Evolutionary conservation across 176 grass and related monocot species (phyloP).

Genomic region (Phoenix dactylifera): DNA sequence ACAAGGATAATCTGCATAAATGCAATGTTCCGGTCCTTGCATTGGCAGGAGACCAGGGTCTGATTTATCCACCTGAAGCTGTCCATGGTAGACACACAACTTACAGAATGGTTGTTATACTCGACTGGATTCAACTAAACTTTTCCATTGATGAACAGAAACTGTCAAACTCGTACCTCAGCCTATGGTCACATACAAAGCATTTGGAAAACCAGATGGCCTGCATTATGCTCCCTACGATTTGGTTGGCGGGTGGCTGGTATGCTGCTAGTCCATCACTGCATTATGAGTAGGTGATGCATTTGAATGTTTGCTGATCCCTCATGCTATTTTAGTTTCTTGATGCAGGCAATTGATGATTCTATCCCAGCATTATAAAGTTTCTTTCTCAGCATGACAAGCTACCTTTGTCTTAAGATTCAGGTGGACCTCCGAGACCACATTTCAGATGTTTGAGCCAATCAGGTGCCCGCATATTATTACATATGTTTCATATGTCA

Average conservation of each 20-base stretch:
- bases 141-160: conserved; percentile 49
- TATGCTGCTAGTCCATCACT: conserved; percentile 16
- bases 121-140: conserved; percentile 3
- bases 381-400: conserved; percentile 75
- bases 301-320: not conserved
- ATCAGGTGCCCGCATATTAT: no score
- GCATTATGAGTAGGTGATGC: not conserved
- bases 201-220: conserved; percentile 51
- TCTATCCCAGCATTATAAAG: conserved; percentile 80
- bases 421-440: not conserved
- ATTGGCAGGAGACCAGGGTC: no score
- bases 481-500: no score
- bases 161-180: conserved; percentile 73
- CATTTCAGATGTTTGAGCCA: no score
- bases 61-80: no score
- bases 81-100: no score
- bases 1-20: no score
- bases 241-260: conserved; percentile 72
- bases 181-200: conserved; percentile 64
- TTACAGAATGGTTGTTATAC: not conserved
- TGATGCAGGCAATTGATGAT: conserved; percentile 70
- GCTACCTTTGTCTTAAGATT: not conserved
- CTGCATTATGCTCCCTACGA: conserved; percentile 91
- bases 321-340: conserved; percentile 11
- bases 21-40: no score